Percentiles rank a stretch among this genome's conserved stretches.
phyloP scores from a whole-genome alignment of 2,329 filamentous ascomycete genomes.

The Kalaharituber pfeilii region DNA sequence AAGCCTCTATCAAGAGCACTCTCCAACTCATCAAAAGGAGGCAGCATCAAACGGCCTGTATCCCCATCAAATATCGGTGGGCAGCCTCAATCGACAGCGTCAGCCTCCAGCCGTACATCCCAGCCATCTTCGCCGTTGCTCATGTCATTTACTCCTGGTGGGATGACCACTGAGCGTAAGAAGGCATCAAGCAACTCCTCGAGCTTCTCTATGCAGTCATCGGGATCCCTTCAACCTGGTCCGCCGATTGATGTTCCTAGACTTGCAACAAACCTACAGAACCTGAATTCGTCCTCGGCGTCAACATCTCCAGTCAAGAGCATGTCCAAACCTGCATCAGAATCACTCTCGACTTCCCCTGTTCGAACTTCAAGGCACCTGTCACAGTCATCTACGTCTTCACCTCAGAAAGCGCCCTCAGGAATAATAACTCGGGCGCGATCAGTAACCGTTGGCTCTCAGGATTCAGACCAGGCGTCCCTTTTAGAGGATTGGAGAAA shows the following conservation, averaged over 20 bases:
- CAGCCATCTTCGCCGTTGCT: slow-evolving; percentile 76
- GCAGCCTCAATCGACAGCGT: slow-evolving; percentile 73
- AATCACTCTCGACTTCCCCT: slow-evolving; percentile 24
- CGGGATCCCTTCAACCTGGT: slow-evolving; percentile 47
- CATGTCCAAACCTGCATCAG: neutral
- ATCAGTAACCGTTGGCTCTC: slow-evolving; percentile 83
- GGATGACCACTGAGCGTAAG: slow-evolving; percentile 69
- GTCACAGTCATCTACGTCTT: slow-evolving; percentile 28
- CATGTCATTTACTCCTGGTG: slow-evolving; percentile 84
- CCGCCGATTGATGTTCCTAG: slow-evolving; percentile 57
- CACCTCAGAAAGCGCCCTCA: slow-evolving; percentile 18
- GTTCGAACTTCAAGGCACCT: slow-evolving; percentile 24
- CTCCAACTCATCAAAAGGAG: slow-evolving; percentile 68
- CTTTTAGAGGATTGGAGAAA: slow-evolving; percentile 48
- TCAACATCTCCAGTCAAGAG: slow-evolving; percentile 40
- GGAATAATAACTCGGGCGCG: slow-evolving; percentile 46
- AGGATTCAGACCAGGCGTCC: slow-evolving; percentile 65
- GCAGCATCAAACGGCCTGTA: slow-evolving; percentile 50
- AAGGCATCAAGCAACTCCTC: slow-evolving; percentile 71
- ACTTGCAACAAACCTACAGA: slow-evolving; percentile 33
- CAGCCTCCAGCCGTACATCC: slow-evolving; percentile 43
- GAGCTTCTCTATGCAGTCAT: slow-evolving; percentile 62
- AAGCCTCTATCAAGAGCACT: slow-evolving; percentile 42
- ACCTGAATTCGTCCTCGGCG: slow-evolving; percentile 24
- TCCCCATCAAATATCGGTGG: slow-evolving; percentile 58